A percentile compares a stretch with the other conserved stretches of the same genome.
phyloP scores from a whole-genome alignment of 2,329 filamentous ascomycete genomes.

The Sporothrix pseudoabietina region DNA sequence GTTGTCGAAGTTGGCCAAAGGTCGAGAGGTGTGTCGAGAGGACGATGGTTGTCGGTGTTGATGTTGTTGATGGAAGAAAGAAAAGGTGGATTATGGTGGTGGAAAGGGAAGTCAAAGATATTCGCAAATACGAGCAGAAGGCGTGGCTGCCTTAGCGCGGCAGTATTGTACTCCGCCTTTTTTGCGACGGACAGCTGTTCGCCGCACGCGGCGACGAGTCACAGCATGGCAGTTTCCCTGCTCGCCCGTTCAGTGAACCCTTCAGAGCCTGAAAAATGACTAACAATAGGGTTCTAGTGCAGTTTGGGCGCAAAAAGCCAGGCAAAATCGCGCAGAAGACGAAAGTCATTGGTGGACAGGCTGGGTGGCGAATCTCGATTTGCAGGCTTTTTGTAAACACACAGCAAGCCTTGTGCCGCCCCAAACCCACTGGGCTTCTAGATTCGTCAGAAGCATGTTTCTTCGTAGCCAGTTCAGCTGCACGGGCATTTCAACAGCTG shows the following conservation, averaged over 20 bases:
- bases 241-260: neutral
- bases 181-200: neutral
- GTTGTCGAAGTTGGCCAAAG: neutral
- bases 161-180: constrained; percentile 18
- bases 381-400: neutral
- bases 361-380: neutral
- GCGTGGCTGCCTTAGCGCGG: constrained; percentile 20
- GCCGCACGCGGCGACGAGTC: constrained; percentile 22
- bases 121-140: neutral
- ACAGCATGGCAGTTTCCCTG: neutral
- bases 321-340: constrained; percentile 11
- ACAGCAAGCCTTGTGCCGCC: neutral
- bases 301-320: neutral
- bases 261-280: neutral
- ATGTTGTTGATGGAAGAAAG: constrained; percentile 2
- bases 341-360: constrained; percentile 3
- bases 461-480: neutral
- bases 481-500: neutral
- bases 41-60: constrained; percentile 15
- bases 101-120: neutral
- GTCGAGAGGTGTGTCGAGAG: neutral
- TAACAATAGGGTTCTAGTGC: constrained; percentile 2
- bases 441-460: neutral
- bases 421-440: neutral
- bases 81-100: neutral